These are phyloP conservation scores for Cryptosporidium ryanae DNA, from an alignment of 169 alveolate genomes.

Conservation along the genomic window DNA sequence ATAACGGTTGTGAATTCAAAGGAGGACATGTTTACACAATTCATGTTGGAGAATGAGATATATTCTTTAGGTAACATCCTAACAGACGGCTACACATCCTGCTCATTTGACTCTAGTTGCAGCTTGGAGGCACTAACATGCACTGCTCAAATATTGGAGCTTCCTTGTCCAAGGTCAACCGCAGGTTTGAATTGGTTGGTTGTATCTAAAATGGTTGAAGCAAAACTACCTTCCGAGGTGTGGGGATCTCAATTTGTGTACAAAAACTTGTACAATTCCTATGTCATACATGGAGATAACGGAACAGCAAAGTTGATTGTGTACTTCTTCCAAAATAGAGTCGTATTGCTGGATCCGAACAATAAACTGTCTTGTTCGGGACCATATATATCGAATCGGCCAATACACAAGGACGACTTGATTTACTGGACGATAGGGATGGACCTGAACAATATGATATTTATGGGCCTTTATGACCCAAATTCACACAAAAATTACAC, in stretches of 20 bases:
- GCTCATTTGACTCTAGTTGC: slow-evolving; percentile 60
- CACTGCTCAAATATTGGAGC: slow-evolving; percentile 7
- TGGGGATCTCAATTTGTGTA: slow-evolving; percentile 1
- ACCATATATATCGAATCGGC: slow-evolving; percentile 30
- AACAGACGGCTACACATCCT: slow-evolving; percentile 14
- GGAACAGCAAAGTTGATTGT: not conserved
- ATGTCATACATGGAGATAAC: not conserved
- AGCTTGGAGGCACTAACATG: slow-evolving; percentile 17
- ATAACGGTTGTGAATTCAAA: slow-evolving; percentile 3
- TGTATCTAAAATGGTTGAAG: slow-evolving; percentile 5
- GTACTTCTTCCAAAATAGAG: slow-evolving; percentile 39
- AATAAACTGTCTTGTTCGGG: slow-evolving; percentile 33
- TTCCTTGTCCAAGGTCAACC: slow-evolving; percentile 59
- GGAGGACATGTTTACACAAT: slow-evolving; percentile 23
- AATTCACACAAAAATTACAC: not conserved
- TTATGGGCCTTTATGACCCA: slow-evolving; percentile 27
- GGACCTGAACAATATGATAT: slow-evolving; percentile 49
- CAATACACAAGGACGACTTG: not conserved
- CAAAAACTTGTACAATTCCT: not conserved
- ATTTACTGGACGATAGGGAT: slow-evolving; percentile 52
- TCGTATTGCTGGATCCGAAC: slow-evolving; percentile 21
- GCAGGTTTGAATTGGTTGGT: slow-evolving; percentile 49
- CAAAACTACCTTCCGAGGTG: slow-evolving; percentile 5
- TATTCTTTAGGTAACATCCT: not conserved
- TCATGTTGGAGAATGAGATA: slow-evolving; percentile 14